These are phyloP conservation scores for Calonectria hongkongensis DNA, from an alignment of 2,329 filamentous ascomycete genomes.

Conservation along the genomic window DNA sequence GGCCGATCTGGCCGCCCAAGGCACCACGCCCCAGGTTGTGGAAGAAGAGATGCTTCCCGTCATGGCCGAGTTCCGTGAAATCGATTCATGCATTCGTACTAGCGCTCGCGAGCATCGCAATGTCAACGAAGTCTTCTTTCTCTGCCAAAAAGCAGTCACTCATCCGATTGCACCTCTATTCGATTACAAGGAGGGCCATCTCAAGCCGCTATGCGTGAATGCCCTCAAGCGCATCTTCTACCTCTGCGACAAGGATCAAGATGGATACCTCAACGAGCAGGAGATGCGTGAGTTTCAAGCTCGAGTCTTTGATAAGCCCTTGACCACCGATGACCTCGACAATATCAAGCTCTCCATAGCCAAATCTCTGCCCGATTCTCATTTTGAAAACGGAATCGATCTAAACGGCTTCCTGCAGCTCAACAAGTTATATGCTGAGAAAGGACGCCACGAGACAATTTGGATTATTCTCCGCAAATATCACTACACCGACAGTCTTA, in stretches of 20 bases:
- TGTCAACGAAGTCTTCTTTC: slow-evolving; percentile 96
- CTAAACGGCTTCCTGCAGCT: slow-evolving; percentile 89
- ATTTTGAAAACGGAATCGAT: slow-evolving; percentile 83
- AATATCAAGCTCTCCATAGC: slow-evolving; percentile 94
- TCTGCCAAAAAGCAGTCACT: slow-evolving; percentile 98
- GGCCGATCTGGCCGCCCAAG: slow-evolving; percentile 87
- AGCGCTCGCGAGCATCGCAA: slow-evolving; percentile 95
- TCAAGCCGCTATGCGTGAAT: slow-evolving; percentile 92
- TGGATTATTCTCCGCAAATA: slow-evolving; percentile 98
- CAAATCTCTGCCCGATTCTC: slow-evolving; percentile 78
- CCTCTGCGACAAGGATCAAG: slow-evolving; percentile 96
- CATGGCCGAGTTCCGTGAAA: slow-evolving; percentile 99
- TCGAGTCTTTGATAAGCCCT: slow-evolving; percentile 92
- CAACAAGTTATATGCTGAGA: slow-evolving; percentile 97
- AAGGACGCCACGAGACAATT: slow-evolving; percentile 97
- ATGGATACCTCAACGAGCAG: slow-evolving; percentile 91
- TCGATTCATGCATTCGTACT: slow-evolving; percentile 96
- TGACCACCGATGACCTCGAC: slow-evolving; percentile 86
- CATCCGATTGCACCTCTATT: slow-evolving; percentile 97
- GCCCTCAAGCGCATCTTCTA: slow-evolving; percentile 95
- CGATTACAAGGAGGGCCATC: slow-evolving; percentile 91
- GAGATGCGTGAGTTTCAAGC: slow-evolving; percentile 94
- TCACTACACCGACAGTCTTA: slow-evolving; percentile 96
- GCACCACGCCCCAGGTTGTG: slow-evolving; percentile 87
- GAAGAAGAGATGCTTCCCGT: slow-evolving; percentile 98